Evolutionary conservation across 768 basidiomycete genomes (phyloP), one percentile per base, ranked within the genome.

Genomic region (Lactarius deliciosus): DNA sequence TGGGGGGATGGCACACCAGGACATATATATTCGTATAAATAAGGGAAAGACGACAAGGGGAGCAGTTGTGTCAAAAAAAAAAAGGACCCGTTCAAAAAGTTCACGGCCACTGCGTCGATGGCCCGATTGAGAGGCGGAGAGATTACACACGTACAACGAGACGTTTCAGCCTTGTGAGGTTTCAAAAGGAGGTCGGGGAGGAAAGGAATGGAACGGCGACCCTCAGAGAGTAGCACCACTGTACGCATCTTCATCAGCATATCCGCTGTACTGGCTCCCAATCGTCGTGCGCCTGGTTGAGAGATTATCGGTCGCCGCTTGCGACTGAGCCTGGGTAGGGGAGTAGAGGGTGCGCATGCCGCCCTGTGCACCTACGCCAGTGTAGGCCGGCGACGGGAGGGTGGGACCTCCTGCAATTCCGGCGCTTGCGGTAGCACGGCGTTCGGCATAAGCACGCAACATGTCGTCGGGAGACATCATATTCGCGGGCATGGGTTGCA

Each of bases 381-480:
- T 65, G 36, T 71, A 67, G 20, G 68, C 70, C 2, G 74, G 73
- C 0, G 76, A 56, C 2, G 77, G 75, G 32, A 75, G 10, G 15
- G 74, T 53, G 34, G 75, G 75, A 8, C 65, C 58, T 20, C 55
- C 62, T 36, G 45, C 57, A 40, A n/a, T 66, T n/a, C 57, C 70
- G 38, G 74, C 71, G 56, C 77, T 76, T 67, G 76, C 77, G 30
- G 77, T 78, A 13, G 72, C 72, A 55, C 75, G 77, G 68, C 82
- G 79, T 32, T 79, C 82, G 6, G 89, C 89, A 66, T 90, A 91
- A 1, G 87, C 88, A 43, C 87, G 85, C 55, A 92, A 79, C 86
- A 92, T 89, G 30, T 85, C 90, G 73, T 92, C 91, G 3, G 90
- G 90, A 1, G 81, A 81, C 82, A 83, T 83, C 57, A 77, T 69